A percentile compares a stretch with the other conserved stretches of the same genome.
phyloP scores from a whole-genome alignment of 225 moss, liverwort and hornwort genomes.

The Physcomitrium patens region DNA sequence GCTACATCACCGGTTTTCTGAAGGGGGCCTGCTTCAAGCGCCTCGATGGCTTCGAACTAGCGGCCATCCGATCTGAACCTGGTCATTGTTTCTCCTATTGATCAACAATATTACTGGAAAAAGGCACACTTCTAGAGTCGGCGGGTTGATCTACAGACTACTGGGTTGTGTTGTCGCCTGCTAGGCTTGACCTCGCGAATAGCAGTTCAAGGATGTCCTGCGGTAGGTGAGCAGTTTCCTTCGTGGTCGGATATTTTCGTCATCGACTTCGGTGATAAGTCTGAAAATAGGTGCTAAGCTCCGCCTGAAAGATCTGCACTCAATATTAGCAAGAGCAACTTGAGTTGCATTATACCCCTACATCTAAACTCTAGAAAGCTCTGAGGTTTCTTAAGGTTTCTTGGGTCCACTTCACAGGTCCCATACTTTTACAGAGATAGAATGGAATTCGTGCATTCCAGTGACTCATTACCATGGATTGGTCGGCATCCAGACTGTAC shows the following conservation, averaged over 20 bases:
- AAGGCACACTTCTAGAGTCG: neutral
- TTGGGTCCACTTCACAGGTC: no score
- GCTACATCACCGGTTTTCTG: constrained; percentile 4
- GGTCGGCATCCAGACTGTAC: no score
- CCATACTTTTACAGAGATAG: no score
- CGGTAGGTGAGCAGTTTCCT: constrained; percentile 5
- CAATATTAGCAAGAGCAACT: constrained; percentile 37
- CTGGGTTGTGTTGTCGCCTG: constrained; percentile 27
- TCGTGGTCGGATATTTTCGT: constrained; percentile 25
- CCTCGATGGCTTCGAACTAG: constrained; percentile 5
- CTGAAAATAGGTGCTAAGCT: constrained; percentile 43
- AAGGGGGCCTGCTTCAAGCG: neutral
- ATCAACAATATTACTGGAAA: neutral
- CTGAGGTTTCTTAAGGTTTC: no score
- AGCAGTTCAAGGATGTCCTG: constrained; percentile 10
- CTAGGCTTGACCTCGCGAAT: constrained; percentile 23
- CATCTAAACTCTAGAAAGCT: neutral
- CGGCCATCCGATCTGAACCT: constrained; percentile 31
- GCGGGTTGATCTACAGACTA: constrained; percentile 13
- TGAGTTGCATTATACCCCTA: constrained; percentile 25
- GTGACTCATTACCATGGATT: no score
- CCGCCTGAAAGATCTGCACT: neutral
- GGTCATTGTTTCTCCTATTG: constrained; percentile 2
- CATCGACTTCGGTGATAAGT: constrained; percentile 55
- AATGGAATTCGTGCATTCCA: no score